Conservation (phyloP, 2,329 filamentous ascomycete genomes). For the Dactylellina drechsleri region DNA sequence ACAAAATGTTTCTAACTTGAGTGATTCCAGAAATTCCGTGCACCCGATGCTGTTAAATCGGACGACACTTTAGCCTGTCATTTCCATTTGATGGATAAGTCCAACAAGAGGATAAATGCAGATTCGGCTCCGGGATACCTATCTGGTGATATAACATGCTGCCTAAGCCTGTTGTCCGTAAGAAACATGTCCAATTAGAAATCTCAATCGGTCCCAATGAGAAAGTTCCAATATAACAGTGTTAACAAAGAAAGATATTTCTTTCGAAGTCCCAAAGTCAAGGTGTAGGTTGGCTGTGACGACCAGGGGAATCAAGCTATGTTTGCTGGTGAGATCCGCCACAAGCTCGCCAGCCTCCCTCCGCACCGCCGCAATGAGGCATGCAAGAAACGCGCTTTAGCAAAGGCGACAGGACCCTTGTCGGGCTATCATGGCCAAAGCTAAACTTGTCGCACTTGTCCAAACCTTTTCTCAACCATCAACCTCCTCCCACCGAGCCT, state of each 20-base stretch:
- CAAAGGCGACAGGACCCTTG: constrained; percentile 16
- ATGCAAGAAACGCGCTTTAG: constrained; percentile 49
- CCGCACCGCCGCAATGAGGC: constrained; percentile 35
- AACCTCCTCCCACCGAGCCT: constrained; percentile 7
- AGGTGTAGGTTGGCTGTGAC: too few species aligned
- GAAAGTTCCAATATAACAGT: too few species aligned
- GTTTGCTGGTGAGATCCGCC: not conserved
- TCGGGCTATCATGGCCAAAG: constrained; percentile 11
- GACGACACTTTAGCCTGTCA: constrained; percentile 19
- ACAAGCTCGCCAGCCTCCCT: not conserved
- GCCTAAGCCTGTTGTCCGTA: not conserved
- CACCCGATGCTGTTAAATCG: too few species aligned
- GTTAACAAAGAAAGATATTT: too few species aligned
- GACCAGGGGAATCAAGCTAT: not conserved
- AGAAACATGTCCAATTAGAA: too few species aligned
- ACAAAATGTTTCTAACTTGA: too few species aligned
- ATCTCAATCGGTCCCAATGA: too few species aligned
- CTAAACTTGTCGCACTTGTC: constrained; percentile 18
- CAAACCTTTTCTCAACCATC: constrained; percentile 30
- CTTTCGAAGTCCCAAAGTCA: too few species aligned
- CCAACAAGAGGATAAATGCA: constrained; percentile 20
- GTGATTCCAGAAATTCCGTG: too few species aligned
- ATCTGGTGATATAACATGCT: not conserved
- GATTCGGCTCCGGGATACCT: not conserved
- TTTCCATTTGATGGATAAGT: not conserved